phyloP scores from a whole-genome alignment of 2,329 filamentous ascomycete genomes.

The Tympanopsis confertula region DNA sequence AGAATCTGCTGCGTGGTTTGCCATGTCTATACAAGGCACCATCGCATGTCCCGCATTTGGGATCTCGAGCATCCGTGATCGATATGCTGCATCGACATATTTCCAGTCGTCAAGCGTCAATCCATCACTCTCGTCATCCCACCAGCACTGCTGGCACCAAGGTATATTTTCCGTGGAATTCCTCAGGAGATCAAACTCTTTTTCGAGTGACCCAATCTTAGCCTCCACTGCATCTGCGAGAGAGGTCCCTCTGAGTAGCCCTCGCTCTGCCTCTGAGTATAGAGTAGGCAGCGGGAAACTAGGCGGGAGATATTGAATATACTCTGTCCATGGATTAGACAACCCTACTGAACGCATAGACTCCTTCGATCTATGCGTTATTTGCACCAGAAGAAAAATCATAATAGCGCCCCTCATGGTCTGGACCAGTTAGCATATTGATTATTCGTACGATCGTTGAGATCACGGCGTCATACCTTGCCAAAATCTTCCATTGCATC shows the following conservation, averaged over 20 bases:
- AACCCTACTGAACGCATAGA: slow-evolving; percentile 27
- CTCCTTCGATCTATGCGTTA: slow-evolving; percentile 27
- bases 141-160: slow-evolving; percentile 46
- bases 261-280: slow-evolving; percentile 40
- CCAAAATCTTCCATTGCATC: slow-evolving; percentile 43
- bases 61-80: slow-evolving; percentile 49
- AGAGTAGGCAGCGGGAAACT: slow-evolving; percentile 42
- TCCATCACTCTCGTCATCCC: slow-evolving; percentile 27
- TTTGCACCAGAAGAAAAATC: slow-evolving; percentile 46
- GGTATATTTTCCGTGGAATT: slow-evolving; percentile 32
- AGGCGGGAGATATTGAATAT: slow-evolving; percentile 48
- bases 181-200: slow-evolving; percentile 42
- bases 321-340: slow-evolving; percentile 44
- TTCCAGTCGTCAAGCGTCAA: slow-evolving; percentile 48
- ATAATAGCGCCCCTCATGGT: slow-evolving; percentile 50
- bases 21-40: slow-evolving; percentile 55
- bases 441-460: background rate
- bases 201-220: slow-evolving; percentile 41
- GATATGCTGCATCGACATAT: slow-evolving; percentile 49
- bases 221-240: slow-evolving; percentile 33
- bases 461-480: slow-evolving; percentile 9
- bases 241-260: slow-evolving; percentile 45
- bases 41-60: slow-evolving; percentile 48
- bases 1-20: slow-evolving; percentile 42
- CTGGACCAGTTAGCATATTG: slow-evolving; percentile 22